Conservation (phyloP, 768 basidiomycete species). For the Xerocomellus chrysenteron region DNA sequence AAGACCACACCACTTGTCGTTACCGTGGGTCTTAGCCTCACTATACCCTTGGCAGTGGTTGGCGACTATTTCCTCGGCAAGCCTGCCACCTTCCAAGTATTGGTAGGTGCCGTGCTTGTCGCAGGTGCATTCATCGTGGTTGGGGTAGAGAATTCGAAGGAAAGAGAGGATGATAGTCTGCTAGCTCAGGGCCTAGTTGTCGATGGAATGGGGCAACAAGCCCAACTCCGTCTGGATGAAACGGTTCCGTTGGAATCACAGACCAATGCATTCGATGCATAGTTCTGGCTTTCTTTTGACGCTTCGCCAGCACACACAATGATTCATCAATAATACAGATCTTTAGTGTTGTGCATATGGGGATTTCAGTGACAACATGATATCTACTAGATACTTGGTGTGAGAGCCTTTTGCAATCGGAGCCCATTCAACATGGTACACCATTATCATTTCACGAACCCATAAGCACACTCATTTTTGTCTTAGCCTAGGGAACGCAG, state of each 20-base stretch:
- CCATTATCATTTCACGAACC: background rate
- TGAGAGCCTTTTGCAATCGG: background rate
- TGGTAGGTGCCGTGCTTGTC: constrained; percentile 76
- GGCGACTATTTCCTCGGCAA: constrained; percentile 73
- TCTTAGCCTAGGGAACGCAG: constrained; percentile 38
- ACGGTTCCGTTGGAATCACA: constrained; percentile 9
- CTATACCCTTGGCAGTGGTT: constrained; percentile 87
- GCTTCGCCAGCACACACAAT: background rate
- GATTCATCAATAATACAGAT: background rate
- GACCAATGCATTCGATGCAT: background rate
- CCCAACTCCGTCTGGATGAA: constrained; percentile 6
- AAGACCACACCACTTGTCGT: constrained; percentile 95
- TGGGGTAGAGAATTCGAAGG: constrained; percentile 53
- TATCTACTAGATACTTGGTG: too few species aligned
- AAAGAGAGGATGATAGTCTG: constrained; percentile 33
- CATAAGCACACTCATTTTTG: constrained; percentile 9
- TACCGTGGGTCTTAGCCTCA: constrained; percentile 88
- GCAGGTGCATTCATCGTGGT: constrained; percentile 74
- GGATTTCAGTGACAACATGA: too few species aligned
- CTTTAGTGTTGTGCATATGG: background rate
- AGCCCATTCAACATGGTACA: constrained; percentile 22
- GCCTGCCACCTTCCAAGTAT: constrained; percentile 55
- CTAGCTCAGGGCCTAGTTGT: background rate
- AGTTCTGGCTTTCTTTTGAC: background rate
- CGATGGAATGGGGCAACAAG: constrained; percentile 1